Conservation (phyloP, 805 yeast genomes). For the Metschnikowia rubicola region DNA sequence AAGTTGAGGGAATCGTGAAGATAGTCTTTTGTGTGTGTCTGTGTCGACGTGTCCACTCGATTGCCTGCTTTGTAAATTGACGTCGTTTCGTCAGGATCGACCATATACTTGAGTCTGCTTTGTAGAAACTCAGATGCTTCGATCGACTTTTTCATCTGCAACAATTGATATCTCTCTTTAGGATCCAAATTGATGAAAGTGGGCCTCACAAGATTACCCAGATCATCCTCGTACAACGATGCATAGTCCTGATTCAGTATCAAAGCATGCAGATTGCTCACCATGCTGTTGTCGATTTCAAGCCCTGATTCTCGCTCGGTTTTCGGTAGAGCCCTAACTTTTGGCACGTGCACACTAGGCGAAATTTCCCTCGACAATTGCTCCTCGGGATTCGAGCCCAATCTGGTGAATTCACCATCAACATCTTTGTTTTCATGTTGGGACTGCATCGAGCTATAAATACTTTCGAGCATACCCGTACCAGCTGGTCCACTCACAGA, state of each 20-base stretch:
- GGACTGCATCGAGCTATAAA: slow-evolving; percentile 7
- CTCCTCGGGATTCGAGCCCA: slow-evolving; percentile 4
- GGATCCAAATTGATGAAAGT: slow-evolving; percentile 45
- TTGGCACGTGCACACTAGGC: slow-evolving; percentile 17
- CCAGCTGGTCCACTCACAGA: slow-evolving; percentile 9
- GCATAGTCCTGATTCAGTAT: slow-evolving; percentile 33
- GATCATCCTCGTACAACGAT: slow-evolving; percentile 31
- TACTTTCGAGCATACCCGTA: slow-evolving; percentile 7
- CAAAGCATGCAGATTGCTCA: slow-evolving; percentile 12
- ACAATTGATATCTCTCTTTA: slow-evolving; percentile 38
- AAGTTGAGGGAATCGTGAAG: slow-evolving; percentile 29
- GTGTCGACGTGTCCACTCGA: slow-evolving; percentile 41
- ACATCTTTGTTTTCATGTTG: slow-evolving; percentile 4
- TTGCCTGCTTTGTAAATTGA: slow-evolving; percentile 19
- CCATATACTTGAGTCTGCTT: slow-evolving; percentile 35
- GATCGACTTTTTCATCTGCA: slow-evolving; percentile 37
- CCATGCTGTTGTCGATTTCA: not conserved
- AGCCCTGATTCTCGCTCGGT: not conserved
- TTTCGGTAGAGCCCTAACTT: slow-evolving; percentile 16
- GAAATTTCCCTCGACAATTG: slow-evolving; percentile 12
- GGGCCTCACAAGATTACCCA: slow-evolving; percentile 40
- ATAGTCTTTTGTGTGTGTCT: slow-evolving; percentile 33
- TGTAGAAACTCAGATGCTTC: slow-evolving; percentile 35
- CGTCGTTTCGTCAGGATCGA: slow-evolving; percentile 38
- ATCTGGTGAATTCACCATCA: slow-evolving; percentile 7